These are phyloP conservation scores for Colletotrichum tropicicola DNA, from an alignment of 2,329 filamentous ascomycete species.

Conservation along the genomic window DNA sequence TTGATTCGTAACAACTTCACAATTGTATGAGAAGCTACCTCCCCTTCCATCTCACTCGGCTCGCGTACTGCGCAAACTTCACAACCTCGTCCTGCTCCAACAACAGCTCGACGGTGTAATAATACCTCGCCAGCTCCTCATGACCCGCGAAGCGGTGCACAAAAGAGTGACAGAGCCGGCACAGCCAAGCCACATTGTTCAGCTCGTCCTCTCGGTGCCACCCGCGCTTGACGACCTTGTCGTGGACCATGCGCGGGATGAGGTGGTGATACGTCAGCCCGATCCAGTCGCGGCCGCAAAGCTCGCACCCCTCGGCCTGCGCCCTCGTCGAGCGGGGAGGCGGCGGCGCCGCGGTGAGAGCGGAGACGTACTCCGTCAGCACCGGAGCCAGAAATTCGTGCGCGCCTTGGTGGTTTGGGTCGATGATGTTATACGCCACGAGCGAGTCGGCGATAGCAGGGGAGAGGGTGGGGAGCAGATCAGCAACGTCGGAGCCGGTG, in stretches of 20 bases:
- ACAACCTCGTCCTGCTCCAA: slow-evolving; percentile 75
- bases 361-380: slow-evolving; percentile 68
- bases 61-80: slow-evolving; percentile 78
- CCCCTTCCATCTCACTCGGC: slow-evolving; percentile 77
- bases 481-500: slow-evolving; percentile 56
- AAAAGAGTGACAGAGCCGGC: slow-evolving; percentile 83
- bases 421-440: slow-evolving; percentile 70
- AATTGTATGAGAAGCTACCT: no score
- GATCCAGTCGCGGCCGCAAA: slow-evolving; percentile 80
- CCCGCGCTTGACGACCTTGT: slow-evolving; percentile 77
- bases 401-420: slow-evolving; percentile 42
- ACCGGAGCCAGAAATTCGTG: slow-evolving; percentile 70
- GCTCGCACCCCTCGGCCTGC: slow-evolving; percentile 70
- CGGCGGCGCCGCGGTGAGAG: slow-evolving; percentile 69
- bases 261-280: slow-evolving; percentile 85
- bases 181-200: slow-evolving; percentile 87
- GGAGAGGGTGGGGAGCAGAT: slow-evolving; percentile 63
- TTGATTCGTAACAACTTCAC: no score
- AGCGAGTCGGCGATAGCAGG: slow-evolving; percentile 73
- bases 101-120: slow-evolving; percentile 77
- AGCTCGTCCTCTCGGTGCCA: slow-evolving; percentile 82
- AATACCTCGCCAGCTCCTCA: slow-evolving; percentile 79
- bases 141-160: slow-evolving; percentile 80
- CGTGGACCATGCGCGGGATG: slow-evolving; percentile 81
- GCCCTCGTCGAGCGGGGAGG: slow-evolving; percentile 66